Evolutionary conservation across 306 rosid species (phyloP).

Genomic region (Quercus gilva): DNA sequence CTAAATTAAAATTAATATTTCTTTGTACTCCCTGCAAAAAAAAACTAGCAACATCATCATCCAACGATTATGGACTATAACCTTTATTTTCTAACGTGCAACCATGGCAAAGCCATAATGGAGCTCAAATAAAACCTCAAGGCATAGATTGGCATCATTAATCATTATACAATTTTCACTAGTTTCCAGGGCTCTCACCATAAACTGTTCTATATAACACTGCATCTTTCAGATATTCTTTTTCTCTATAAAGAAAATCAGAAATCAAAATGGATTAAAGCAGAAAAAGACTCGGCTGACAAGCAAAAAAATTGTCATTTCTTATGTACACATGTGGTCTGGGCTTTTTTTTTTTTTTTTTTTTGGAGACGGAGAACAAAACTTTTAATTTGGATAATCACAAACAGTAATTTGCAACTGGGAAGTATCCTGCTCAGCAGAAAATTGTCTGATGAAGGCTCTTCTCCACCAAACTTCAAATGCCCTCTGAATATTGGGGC

Average conservation of each 20-base stretch:
- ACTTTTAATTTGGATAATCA: constrained; percentile 55
- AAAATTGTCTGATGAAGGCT: constrained; percentile 63
- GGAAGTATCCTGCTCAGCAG: constrained; percentile 50
- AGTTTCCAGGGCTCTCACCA: neutral
- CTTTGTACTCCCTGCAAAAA: too few relatives aligned
- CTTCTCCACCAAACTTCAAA: constrained; percentile 99
- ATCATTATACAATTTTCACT: neutral
- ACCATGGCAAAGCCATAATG: neutral
- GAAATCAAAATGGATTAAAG: constrained; percentile 7
- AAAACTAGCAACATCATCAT: too few relatives aligned
- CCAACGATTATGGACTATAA: neutral
- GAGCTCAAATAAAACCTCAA: neutral
- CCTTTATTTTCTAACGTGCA: neutral
- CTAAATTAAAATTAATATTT: too few relatives aligned
- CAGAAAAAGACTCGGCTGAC: neutral
- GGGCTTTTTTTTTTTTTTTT: neutral
- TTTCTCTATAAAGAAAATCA: constrained; percentile 2
- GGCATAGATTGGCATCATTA: neutral
- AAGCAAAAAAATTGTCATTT: neutral
- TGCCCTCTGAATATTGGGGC: constrained; percentile 87
- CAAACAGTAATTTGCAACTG: constrained; percentile 67
- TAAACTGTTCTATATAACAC: neutral
- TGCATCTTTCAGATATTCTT: neutral
- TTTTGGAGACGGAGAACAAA: neutral
- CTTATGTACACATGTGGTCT: constrained; percentile 31